A percentile compares a stretch with the other conserved stretches of the same genome.
phyloP scores from a whole-genome alignment of 768 basidiomycete species.

The Hygrophorus russula region DNA sequence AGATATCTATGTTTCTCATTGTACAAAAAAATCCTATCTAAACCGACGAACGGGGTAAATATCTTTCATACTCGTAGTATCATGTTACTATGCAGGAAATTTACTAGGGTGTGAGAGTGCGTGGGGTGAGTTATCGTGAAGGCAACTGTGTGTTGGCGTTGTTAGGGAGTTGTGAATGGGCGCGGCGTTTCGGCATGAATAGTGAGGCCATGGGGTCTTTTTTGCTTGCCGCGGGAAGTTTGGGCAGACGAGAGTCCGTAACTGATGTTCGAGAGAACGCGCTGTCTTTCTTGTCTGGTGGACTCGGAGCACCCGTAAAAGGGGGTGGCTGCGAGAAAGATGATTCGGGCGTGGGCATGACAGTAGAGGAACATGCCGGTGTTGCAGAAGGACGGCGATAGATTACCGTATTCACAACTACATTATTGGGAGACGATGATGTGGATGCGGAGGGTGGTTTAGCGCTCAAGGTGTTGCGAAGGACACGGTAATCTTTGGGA shows the following conservation, averaged over 20 bases:
- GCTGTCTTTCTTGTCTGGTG: background rate
- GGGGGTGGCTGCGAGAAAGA: background rate
- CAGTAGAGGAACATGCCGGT: slow-evolving; percentile 8
- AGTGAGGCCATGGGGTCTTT: slow-evolving; percentile 51
- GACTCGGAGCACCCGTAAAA: background rate
- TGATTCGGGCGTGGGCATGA: background rate
- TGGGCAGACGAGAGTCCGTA: slow-evolving; percentile 14
- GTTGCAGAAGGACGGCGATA: slow-evolving; percentile 22
- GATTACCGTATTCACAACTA: slow-evolving; percentile 41
- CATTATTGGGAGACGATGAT: slow-evolving; percentile 23
- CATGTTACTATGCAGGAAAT: no score
- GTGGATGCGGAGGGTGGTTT: slow-evolving; percentile 23
- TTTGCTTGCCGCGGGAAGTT: slow-evolving; percentile 29
- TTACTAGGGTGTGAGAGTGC: no score
- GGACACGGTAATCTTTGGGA: slow-evolving; percentile 37
- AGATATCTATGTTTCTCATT: no score
- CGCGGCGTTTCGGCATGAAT: slow-evolving; percentile 72
- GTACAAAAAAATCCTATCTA: no score
- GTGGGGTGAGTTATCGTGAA: no score
- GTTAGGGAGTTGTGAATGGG: slow-evolving; percentile 39
- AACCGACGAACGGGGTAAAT: no score
- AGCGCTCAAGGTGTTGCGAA: slow-evolving; percentile 23
- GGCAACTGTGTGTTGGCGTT: background rate
- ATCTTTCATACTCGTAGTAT: no score
- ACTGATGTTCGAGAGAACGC: background rate